Evolutionary conservation across 345 rosid species (phyloP), one percentile per base, ranked within the genome.

Genomic region (Ricinus communis): DNA sequence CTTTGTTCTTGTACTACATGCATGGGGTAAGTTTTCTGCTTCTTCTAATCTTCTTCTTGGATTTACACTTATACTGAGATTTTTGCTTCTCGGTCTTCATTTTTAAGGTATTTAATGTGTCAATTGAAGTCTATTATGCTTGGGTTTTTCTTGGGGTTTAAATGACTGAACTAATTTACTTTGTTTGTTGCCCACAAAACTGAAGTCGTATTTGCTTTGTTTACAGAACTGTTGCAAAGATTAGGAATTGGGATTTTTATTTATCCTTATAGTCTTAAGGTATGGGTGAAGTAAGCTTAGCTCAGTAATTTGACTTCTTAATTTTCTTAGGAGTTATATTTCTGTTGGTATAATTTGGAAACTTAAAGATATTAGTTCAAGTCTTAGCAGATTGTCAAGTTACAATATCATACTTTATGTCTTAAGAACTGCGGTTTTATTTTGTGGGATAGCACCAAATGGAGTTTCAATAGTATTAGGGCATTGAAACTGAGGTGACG

Each of bases 1-100:
- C 79, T 73, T 66, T 43, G 9, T 68, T 50, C 61, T 30, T 56
- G 31, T 49, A 58, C 76, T 83, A 82, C 79, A 77, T 84, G 90
- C 81, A 90, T 90, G 96, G 96, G 96, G 96, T 90, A 80, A 74
- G 86, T 65, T 66, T 81, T 45, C 27, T 28, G 16, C 27, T 68
- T 76, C 78, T 72, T 55, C n/a, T n/a, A n/a, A n/a, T n/a, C 19
- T 77, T 69, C 57, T 5, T 6, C 10, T 75, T 69, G 54, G 68
- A 64, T 78, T 79, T 71, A 45, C 47, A 50, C 19, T 68, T 21
- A 19, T 46, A 5, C 1, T 46, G 45, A 10, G 66, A 16, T 62
- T 53, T 33, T 69, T 51, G 28, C 62, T 67, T n/a, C 31, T 77
- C 70, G 75, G 62, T 77, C 73, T 69, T 11, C 46, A 56, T 55